These are phyloP conservation scores for Phytophthora sp. DNA, from an alignment of 352 stramenopile genomes.

Conservation along the genomic window DNA sequence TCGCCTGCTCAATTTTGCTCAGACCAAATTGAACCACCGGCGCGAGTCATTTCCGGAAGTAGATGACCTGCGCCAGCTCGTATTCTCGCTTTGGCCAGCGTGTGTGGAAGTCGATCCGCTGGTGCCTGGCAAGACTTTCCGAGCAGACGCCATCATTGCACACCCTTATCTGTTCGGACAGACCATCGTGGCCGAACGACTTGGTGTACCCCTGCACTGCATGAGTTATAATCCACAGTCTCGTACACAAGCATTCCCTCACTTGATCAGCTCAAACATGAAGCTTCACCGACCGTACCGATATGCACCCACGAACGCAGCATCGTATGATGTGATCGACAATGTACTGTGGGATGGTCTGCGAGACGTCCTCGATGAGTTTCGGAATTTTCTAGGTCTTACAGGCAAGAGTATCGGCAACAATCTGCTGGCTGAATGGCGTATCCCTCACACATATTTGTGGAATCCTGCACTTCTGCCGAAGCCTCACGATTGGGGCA, in stretches of 20 bases:
- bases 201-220: slow-evolving; percentile 78
- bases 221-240: slow-evolving; percentile 59
- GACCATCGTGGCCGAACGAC: slow-evolving; percentile 64
- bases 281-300: slow-evolving; percentile 53
- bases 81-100: slow-evolving; percentile 68
- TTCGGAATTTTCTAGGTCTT: slow-evolving; percentile 61
- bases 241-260: slow-evolving; percentile 63
- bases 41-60: slow-evolving; percentile 49
- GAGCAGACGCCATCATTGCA: slow-evolving; percentile 73
- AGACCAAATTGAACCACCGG: slow-evolving; percentile 37
- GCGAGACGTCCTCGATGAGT: slow-evolving; percentile 57
- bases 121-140: slow-evolving; percentile 52
- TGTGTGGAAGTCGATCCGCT: slow-evolving; percentile 56
- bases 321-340: slow-evolving; percentile 61
- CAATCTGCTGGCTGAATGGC: slow-evolving; percentile 55
- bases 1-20: slow-evolving; percentile 37
- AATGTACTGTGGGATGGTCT: slow-evolving; percentile 59
- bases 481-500: slow-evolving; percentile 68
- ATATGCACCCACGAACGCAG: slow-evolving; percentile 52
- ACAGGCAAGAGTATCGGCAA: slow-evolving; percentile 41
- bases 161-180: slow-evolving; percentile 73
- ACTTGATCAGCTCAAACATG: slow-evolving; percentile 54
- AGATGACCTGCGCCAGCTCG: slow-evolving; percentile 56
- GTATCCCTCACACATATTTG: slow-evolving; percentile 74
- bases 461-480: slow-evolving; percentile 66